Evolutionary conservation across 768 basidiomycete genomes (phyloP).

Genomic region (Grammothele lineata): DNA sequence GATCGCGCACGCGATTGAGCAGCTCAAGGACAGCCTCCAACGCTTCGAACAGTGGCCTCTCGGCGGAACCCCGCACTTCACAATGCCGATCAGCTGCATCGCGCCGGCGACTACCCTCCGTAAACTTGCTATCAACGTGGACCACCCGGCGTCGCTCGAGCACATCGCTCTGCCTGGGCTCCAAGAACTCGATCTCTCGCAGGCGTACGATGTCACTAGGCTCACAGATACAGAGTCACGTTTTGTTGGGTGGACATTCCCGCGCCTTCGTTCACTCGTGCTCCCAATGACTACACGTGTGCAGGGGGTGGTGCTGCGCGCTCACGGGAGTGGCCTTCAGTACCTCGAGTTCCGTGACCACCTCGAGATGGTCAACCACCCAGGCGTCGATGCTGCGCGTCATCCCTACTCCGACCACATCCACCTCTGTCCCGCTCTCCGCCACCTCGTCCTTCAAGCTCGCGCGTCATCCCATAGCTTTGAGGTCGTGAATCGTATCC

Average conservation of each 20-base stretch:
- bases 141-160: background rate
- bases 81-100: background rate
- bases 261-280: background rate
- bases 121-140: constrained; percentile 1
- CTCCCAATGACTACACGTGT: background rate
- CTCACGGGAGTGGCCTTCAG: background rate
- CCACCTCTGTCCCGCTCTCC: constrained; percentile 1
- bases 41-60: constrained; percentile 5
- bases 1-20: background rate
- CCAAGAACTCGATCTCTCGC: constrained; percentile 3
- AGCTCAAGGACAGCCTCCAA: background rate
- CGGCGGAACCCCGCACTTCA: constrained; percentile 3
- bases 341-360: constrained; percentile 8
- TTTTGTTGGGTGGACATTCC: background rate
- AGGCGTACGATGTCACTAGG: background rate
- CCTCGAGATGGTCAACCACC: background rate
- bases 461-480: background rate
- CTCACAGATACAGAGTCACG: background rate
- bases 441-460: constrained; percentile 1
- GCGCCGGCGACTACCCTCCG: background rate
- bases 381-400: background rate
- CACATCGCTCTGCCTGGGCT: background rate
- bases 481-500: background rate
- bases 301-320: too few relatives aligned
- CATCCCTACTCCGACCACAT: background rate